Conservation (phyloP, 139 green algal species). For the Chlamydomonas incerta region DNA sequence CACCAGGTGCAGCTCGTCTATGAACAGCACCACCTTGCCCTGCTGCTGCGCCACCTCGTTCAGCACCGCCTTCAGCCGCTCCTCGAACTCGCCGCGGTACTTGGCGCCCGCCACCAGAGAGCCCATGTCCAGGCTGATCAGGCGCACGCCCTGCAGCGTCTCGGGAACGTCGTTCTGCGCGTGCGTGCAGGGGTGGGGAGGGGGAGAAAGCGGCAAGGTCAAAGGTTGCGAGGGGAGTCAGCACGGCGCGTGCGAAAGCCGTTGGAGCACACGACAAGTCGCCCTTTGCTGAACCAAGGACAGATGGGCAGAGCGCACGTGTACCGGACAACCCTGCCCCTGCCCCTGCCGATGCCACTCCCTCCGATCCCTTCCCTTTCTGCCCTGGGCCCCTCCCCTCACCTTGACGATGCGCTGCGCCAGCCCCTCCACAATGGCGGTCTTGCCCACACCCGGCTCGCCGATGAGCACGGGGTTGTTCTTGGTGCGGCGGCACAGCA, state of each 20-base stretch:
- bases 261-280: too few species aligned
- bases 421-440: constrained; percentile 91
- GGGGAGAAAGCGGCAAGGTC: too few species aligned
- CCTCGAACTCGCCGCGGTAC: constrained; percentile 92
- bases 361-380: not conserved
- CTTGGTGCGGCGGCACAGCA: constrained; percentile 94
- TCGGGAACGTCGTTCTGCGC: constrained; percentile 84
- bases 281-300: too few species aligned
- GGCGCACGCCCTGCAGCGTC: constrained; percentile 67
- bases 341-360: not conserved
- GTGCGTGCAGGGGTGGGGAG: not conserved
- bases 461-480: constrained; percentile 99
- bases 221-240: not conserved
- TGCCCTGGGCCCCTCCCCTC: constrained; percentile 57
- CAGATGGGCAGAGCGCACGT: too few species aligned
- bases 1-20: constrained; percentile 63
- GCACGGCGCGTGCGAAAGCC: not conserved
- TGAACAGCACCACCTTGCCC: constrained; percentile 91
- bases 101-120: constrained; percentile 88
- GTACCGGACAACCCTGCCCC: not conserved
- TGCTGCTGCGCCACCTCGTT: constrained; percentile 58
- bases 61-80: constrained; percentile 88
- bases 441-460: constrained; percentile 83
- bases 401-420: constrained; percentile 90
- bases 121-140: constrained; percentile 95